Base-by-base conservation (phyloP, 2,329 filamentous ascomycete species). In the Diaporthe vexans region DNA sequence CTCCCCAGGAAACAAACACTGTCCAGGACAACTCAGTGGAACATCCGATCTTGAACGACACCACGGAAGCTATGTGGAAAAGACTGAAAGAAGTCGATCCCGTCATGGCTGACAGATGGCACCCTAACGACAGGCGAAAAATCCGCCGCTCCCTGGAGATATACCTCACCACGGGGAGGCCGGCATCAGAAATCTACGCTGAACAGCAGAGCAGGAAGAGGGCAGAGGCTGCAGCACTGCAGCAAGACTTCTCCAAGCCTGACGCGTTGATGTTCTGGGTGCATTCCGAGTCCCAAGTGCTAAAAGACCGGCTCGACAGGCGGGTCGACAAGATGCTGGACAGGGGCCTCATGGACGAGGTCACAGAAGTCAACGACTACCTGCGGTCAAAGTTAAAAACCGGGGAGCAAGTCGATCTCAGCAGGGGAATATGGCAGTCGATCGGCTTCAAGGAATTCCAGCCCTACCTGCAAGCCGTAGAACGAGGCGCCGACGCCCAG, bases 381-480 rank as follows among this genome's bases (percentile, higher is more conserved):
- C 80, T 84, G 5, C 82, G 77, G 24, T 71, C 79, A 2, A 80
- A 80, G 24, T 76, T 81, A 0, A 80, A 84, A 0, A 79, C 84
- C 1, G 92, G 91, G 0, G 82, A 86, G 1, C 77, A 82, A 0
- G 83, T 97, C 2, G 95, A 98, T 80, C 88, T 91, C 77, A 94
- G 90, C 1, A 91, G 92, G 71, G 97, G 97, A 0, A 97, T 99
- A 57, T 99, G 96, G 95, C 94, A 97, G 71, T 97, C 95, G 1
- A 99, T 99, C 76, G 97, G 97, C 0, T 98, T 95, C 84, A 98
- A 97, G 81, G 95, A 99, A 80, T 93, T 98, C 80, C 89, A 94
- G 73, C 88, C 90, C 0, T 98, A 95, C 79, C 84, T 95, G 33
- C 79, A 84, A 2, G 88, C 89, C 1, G 75, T 86, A 19, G 78